Evolutionary conservation across 352 stramenopile species (phyloP).

Genomic region (Phytophthora cactorum): DNA sequence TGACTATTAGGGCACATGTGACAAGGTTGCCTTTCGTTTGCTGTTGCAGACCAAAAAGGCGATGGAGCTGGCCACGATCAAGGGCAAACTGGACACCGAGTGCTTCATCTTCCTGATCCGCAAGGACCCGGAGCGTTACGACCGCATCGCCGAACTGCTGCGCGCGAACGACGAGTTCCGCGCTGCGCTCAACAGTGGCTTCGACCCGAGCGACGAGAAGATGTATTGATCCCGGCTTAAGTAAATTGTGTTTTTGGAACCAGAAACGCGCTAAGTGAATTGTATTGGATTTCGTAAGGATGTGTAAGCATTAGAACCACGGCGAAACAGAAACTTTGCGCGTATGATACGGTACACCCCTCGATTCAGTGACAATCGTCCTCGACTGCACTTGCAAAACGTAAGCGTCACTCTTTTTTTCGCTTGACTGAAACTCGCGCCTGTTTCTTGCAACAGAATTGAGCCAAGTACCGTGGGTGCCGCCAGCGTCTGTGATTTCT

Average conservation of each 20-base stretch:
- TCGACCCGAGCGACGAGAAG: constrained; percentile 89
- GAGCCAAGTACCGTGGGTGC: constrained; percentile 12
- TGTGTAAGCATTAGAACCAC: constrained; percentile 24
- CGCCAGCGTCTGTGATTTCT: constrained; percentile 19
- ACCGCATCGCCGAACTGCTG: constrained; percentile 82
- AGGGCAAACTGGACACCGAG: constrained; percentile 88
- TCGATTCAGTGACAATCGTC: constrained; percentile 8
- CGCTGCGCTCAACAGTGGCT: constrained; percentile 86
- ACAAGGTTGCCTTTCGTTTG: constrained; percentile 4
- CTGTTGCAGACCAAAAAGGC: constrained; percentile 81
- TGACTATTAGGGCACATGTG: not conserved
- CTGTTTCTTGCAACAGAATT: constrained; percentile 28
- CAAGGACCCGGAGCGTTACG: constrained; percentile 84
- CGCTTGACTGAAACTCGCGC: constrained; percentile 11
- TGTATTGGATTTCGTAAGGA: constrained; percentile 17
- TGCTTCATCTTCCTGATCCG: constrained; percentile 92
- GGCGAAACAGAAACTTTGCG: constrained; percentile 1
- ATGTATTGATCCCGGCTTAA: constrained; percentile 65
- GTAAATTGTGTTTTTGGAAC: constrained; percentile 18
- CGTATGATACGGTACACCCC: not conserved
- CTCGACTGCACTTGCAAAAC: not conserved
- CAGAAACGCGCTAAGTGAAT: constrained; percentile 22
- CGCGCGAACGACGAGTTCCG: constrained; percentile 89
- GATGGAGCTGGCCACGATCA: constrained; percentile 80
- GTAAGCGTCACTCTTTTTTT: constrained; percentile 19